Percentiles rank a stretch among this genome's conserved stretches.
phyloP scores from a whole-genome alignment of 2,329 filamentous ascomycete genomes.

The Simplicillium aogashimaense region DNA sequence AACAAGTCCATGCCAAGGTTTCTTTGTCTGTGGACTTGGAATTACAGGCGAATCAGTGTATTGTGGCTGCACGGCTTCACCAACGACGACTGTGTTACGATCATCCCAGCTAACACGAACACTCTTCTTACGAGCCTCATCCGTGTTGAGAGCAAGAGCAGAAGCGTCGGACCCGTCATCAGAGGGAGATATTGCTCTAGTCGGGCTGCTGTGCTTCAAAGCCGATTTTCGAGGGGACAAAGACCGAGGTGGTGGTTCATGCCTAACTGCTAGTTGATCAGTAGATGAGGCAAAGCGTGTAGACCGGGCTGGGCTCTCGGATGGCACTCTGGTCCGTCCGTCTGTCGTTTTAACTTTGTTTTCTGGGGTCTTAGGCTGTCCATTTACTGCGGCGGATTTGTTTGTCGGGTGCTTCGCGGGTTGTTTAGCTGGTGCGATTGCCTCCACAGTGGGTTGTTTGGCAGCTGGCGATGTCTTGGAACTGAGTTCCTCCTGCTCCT shows the following conservation, averaged over 20 bases:
- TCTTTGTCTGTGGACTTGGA: slow-evolving; percentile 25
- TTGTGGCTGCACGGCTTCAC: slow-evolving; percentile 29
- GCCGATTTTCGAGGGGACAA: slow-evolving; percentile 71
- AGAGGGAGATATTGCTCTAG: slow-evolving; percentile 40
- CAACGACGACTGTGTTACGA: slow-evolving; percentile 43
- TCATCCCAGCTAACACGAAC: slow-evolving; percentile 74
- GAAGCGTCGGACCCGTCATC: slow-evolving; percentile 37
- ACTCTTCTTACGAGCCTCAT: slow-evolving; percentile 51
- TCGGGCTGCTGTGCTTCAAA: slow-evolving; percentile 52
- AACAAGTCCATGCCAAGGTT: slow-evolving; percentile 42
- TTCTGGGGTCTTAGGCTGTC: slow-evolving; percentile 9
- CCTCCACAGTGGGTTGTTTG: too few relatives aligned
- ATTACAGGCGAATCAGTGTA: slow-evolving; percentile 28
- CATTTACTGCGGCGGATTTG: not conserved
- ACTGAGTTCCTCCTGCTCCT: slow-evolving; percentile 19
- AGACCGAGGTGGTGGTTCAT: slow-evolving; percentile 61
- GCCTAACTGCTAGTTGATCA: slow-evolving; percentile 46
- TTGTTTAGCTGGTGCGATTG: too few relatives aligned
- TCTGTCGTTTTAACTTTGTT: slow-evolving; percentile 11
- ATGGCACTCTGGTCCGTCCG: slow-evolving; percentile 24
- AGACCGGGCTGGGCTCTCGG: slow-evolving; percentile 54
- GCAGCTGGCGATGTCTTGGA: too few relatives aligned
- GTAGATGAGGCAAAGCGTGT: slow-evolving; percentile 56
- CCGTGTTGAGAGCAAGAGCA: slow-evolving; percentile 13
- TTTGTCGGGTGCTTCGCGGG: not conserved